Evolutionary conservation across 2,329 filamentous ascomycete genomes (phyloP), one percentile per base, ranked within the genome.

Genomic region (Elsinoe fawcettii): DNA sequence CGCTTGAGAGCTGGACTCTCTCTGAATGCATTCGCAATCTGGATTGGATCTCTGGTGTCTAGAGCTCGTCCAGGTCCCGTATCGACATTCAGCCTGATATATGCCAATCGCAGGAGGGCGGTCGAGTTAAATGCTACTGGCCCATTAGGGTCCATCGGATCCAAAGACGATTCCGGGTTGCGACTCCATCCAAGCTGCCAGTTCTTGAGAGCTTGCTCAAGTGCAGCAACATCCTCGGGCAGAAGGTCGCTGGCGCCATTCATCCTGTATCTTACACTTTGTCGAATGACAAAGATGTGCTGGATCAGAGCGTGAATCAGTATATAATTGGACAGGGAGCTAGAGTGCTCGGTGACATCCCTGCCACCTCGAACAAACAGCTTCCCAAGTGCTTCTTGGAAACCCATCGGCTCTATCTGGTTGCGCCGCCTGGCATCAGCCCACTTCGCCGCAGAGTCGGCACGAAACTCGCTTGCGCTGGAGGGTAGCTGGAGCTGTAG

Each of bases 291-390:
- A 66, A 85, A 88, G 14, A 89, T 84, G 60, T 88, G 84, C 63
- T 89, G 86, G 9, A 88, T 78, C 22, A 90, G 68, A 2, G 84
- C 85, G 64, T 88, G 85, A 2, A 89, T 85, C 32, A 90, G 74
- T 6, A 87, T 79, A 62, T 89, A 88, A 63, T 86, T 86, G 0
- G 85, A 86, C 5, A 67, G 64, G 6, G 66, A 67, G 1, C 67
- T 68, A 23, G 65, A 69, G 32, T 60, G 63, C 43, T 69, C 63
- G 2, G 68, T 69, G 12, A 70, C 63, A 32, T 69, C 65, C 16
- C 66, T 58, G 5, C 68, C 67, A 36, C 65, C 61, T 55, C 65
- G 66, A 1, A 66, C 67, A 34, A 71, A 71, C 1, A 71, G 61
- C n/a, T 61, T 64, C 43, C 67, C 66, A 7, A 70, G 56, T 2